Conservation (phyloP, 2,329 filamentous ascomycete species). For the Verticillium longisporum region DNA sequence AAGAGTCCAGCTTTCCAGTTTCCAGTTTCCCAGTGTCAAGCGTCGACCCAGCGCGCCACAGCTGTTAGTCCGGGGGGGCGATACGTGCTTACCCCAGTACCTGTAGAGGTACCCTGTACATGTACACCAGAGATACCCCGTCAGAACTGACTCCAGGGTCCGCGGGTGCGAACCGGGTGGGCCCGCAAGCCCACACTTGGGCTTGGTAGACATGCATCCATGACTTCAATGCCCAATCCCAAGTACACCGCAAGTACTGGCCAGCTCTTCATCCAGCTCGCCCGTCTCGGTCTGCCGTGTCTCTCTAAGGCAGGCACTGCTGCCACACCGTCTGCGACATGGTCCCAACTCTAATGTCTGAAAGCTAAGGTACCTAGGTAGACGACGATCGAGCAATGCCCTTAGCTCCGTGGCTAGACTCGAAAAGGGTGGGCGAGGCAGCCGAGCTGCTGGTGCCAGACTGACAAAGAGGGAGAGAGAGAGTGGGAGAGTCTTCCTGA, state of each 20-base stretch:
- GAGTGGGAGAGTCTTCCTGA: neutral
- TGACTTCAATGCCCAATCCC: neutral
- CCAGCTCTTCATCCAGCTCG: neutral
- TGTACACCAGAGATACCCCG: neutral
- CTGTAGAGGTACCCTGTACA: neutral
- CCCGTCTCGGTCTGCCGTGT: neutral
- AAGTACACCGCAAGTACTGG: neutral
- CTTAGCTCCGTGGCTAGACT: neutral
- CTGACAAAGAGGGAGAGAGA: neutral
- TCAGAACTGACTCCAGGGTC: neutral
- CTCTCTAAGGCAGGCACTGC: too few species aligned
- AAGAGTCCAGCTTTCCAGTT: neutral
- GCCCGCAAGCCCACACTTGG: neutral
- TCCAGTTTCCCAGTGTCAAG: conserved; percentile 7
- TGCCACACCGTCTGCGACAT: too few species aligned
- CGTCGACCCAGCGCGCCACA: conserved; percentile 3
- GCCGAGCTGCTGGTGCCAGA: too few species aligned
- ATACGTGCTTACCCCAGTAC: neutral
- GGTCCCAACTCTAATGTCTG: neutral
- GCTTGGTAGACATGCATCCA: neutral
- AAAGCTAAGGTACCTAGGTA: neutral
- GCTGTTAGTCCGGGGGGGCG: neutral
- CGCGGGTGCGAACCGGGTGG: neutral
- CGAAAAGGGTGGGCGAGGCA: neutral
- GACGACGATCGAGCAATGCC: neutral